Base-by-base conservation (phyloP, 2,329 filamentous ascomycete species). In the Rhinocladiella similis region DNA sequence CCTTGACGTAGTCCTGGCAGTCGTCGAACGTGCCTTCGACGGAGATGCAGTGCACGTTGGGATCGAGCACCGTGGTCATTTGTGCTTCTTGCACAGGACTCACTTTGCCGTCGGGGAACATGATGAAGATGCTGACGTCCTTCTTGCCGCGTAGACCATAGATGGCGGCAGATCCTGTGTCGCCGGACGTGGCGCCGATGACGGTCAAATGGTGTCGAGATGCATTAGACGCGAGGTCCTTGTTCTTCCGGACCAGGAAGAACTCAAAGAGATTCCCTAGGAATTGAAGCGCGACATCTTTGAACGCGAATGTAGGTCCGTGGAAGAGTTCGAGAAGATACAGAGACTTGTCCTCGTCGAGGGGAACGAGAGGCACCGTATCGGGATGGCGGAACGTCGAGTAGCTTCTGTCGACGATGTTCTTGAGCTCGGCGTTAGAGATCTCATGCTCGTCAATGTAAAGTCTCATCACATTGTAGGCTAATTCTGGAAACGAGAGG, bases 1-100 rank as follows among this genome's bases (percentile, higher is more conserved):
- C 87, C 77, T 99, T 97, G 71, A 99, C 88, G 55, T 94, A 95
- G 73, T 96, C 86, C 79, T 97, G 93, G 75, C 94, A 97, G 71
- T 97, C 91, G 69, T 97, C 93, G 70, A 97, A 97, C 0, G 91
- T 95, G 56, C 93, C 94, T 48, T 88, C 85, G 12, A 97, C 89
- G 51, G 90, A 86, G 46, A 97, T 77, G 73, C 96, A 96, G 80
- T 97, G 91, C 33, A 97, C 92, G 70, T 97, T 97, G 57, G 83
- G 77, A 71, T 97, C 94, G 39, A 91, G 78, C 25, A 94, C 89
- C 0, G 93, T 97, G 0, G 92, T 97, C 94, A 97, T 97, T 77
- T 97, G 94, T 3, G 90, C 89, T 74, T 97, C 91, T 73, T 97
- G 94, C 55, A 97, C 89, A 13, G 91, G 90, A 70, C 88, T 91